A percentile compares a stretch with the other conserved stretches of the same genome.
Conservation (phyloP, 768 basidiomycete genomes). For the Pisolithus albus region DNA sequence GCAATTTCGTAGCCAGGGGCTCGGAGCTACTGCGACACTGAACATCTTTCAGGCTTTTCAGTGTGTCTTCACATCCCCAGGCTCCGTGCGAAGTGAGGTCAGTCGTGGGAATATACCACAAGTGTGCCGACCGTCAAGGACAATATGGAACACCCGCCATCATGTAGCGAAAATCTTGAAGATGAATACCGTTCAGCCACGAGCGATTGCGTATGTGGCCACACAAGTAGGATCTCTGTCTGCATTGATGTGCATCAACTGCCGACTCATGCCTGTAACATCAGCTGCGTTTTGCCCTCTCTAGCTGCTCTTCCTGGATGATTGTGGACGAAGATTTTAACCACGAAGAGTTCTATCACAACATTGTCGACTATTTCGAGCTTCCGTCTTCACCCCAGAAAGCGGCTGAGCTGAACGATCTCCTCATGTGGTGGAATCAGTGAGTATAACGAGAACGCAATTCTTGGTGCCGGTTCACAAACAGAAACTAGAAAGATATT, state of each 20-base stretch:
- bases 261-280: background rate
- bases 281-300: constrained; percentile 14
- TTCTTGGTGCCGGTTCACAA: too few species aligned
- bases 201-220: constrained; percentile 18
- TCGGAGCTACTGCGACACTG: background rate
- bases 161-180: constrained; percentile 5
- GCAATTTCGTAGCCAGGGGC: background rate
- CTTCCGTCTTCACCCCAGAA: background rate
- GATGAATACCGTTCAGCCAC: constrained; percentile 12
- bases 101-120: constrained; percentile 1
- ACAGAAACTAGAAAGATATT: too few species aligned
- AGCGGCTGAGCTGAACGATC: background rate
- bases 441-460: background rate
- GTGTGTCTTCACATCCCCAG: constrained; percentile 15
- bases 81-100: constrained; percentile 5
- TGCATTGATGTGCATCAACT: background rate
- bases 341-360: constrained; percentile 9
- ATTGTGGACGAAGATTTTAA: constrained; percentile 4
- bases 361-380: constrained; percentile 13
- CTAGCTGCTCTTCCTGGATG: constrained; percentile 3
- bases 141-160: background rate
- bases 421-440: constrained; percentile 11
- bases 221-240: constrained; percentile 15
- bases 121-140: background rate
- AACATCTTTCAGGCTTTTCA: constrained; percentile 11